Percentiles rank a stretch among this genome's conserved stretches.
phyloP scores from a whole-genome alignment of 2,329 filamentous ascomycete genomes.

The Thelonectria discophora region DNA sequence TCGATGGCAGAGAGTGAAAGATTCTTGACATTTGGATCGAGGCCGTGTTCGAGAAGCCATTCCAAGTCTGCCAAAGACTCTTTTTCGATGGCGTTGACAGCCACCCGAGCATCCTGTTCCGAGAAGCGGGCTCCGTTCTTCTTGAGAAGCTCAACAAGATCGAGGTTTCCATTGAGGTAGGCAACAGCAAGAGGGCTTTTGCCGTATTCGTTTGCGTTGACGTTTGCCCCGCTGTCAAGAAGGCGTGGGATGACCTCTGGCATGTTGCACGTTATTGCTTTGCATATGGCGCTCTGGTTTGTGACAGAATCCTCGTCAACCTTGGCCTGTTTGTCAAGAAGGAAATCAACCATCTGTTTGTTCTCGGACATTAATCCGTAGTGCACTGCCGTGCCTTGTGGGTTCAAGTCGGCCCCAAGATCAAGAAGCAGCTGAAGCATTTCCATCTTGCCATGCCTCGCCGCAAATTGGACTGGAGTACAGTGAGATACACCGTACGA shows the following conservation, averaged over 20 bases:
- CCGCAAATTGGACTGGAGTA: not conserved
- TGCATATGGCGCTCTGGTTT: not conserved
- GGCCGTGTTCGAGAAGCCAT: not conserved
- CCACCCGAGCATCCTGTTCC: not conserved
- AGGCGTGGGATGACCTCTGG: not conserved
- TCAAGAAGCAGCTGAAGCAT: not conserved
- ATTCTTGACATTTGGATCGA: not conserved
- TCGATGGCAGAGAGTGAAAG: not conserved
- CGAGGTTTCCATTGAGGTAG: not conserved
- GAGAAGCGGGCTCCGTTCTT: not conserved
- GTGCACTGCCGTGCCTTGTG: not conserved
- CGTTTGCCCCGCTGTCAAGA: slow-evolving; percentile 3
- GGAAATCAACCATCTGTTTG: not conserved
- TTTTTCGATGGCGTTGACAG: not conserved
- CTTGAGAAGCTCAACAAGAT: not conserved
- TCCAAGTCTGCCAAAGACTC: not conserved
- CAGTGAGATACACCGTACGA: not conserved
- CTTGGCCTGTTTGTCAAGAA: not conserved
- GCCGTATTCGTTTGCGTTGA: not conserved
- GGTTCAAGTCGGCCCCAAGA: slow-evolving; percentile 1
- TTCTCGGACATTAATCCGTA: not conserved
- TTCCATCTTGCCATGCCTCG: not conserved
- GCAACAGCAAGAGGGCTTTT: slow-evolving; percentile 1
- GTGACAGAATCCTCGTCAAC: not conserved
- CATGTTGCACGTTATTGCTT: not conserved